Evolutionary conservation across 2,329 filamentous ascomycete genomes (phyloP), one percentile per base, ranked within the genome.

Genomic region (Ilyonectria robusta): DNA sequence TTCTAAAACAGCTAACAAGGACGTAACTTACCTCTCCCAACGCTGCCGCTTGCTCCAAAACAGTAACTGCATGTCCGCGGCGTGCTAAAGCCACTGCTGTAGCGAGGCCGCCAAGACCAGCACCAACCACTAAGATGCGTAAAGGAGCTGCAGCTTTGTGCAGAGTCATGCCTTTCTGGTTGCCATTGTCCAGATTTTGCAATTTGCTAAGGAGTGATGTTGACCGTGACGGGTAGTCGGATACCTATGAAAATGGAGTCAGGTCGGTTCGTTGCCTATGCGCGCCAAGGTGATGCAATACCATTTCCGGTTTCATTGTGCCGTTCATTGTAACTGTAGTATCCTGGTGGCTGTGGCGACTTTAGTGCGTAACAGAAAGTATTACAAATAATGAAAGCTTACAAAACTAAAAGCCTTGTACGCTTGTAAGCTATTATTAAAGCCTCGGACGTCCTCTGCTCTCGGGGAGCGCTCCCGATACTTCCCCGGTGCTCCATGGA

Each of bases 101-200:
- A 6, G 80, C 79, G 1, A 84, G 74, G 17, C 82, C 82, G 6
- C 82, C 81, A 1, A 84, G 74, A 1, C 81, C 81, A n/a, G 81
- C 82, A 6, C 82, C 82, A 11, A 83, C 77, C 47, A 84, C 29
- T 2, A 69, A n/a, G 2, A 69, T 59, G 3, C 29, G 10, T 19
- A 67, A 15, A 7, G 63, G 35, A 3, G 51, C 8, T 1, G 15
- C 17, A 4, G 50, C 6, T 10, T 47, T 23, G 10, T 21, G 8
- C 1, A 9, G 6, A 11, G 40, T 1, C 3, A 11, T 2, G 3
- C 19, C 11, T 33, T 23, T 23, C 23, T 23, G 23, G 23, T 53
- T 35, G n/a, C 13, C 19, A 7, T 47, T 3, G 13, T 33, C 19
- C 11, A 42, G 2, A 2, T 47, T 47, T 19, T 57, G 53, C 7